Base-by-base conservation (phyloP, 441 rosid genomes). In the Heliophila coronopifolia region DNA sequence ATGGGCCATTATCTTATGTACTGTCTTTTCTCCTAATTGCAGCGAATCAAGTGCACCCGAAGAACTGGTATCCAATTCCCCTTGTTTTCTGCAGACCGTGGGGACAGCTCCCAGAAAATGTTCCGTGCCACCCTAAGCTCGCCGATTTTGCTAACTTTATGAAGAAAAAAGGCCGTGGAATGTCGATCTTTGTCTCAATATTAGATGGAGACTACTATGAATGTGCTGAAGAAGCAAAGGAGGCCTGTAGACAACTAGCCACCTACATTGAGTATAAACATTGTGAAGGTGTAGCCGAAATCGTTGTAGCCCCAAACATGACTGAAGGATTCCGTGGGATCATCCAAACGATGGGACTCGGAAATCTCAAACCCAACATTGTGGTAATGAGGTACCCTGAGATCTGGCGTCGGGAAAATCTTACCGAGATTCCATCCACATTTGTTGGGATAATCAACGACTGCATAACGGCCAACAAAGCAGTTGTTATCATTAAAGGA, bases 131-230 rank as follows among this genome's bases (percentile, higher is more conserved):
- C 63, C 97, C 97, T 24, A 93, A 93, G 57, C 88, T 93, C 54
- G 95, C 94, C 3, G 99, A 93, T 70, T 93, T 93, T 71, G 97
- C 99, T 1, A 93, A 88, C 76, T 93, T 94, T 72, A 86, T 93
- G 99, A 93, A 88, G 80, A 93, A 93, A 67, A 93, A 93, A 71
- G 99, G 99, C 25, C 91, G 96, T 22, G 99, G 99, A 53, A 93
- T 93, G 99, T 93, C 97, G 58, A 88, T 93, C 51, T 88, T 93
- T 31, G 77, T 86, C 47, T 80, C 94, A 3, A 89, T 88, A 63
- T 55, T 88, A 39, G 97, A 93, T 27, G 99, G 99, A 13, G 94
- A 88, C 71, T 93, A 93, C 68, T 86, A 82, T 54, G 97, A 93
- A 56, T 63, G 71, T 69, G 99, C 96, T 17, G 99, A 93, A 82